Evolutionary conservation across 257 asterid genomes (phyloP).

Genomic region (Solanum virginianum): DNA sequence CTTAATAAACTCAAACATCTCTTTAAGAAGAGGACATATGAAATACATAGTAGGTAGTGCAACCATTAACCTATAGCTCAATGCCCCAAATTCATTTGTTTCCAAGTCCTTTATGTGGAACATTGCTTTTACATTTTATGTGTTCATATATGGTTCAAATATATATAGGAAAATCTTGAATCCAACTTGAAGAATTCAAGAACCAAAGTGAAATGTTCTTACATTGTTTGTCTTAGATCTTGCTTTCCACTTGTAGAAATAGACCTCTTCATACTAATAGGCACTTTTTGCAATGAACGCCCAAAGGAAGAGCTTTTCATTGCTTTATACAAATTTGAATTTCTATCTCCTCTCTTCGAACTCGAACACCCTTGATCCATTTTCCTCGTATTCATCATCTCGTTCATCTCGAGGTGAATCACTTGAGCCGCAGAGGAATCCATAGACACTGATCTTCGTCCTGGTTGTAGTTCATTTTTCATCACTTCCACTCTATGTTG

Average conservation of each 20-base stretch:
- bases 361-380: conserved; percentile 25
- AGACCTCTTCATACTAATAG: conserved; percentile 46
- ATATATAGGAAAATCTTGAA: background rate
- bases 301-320: conserved; percentile 40
- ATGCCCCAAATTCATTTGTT: background rate
- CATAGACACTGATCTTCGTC: conserved; percentile 53
- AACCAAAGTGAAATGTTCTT: background rate
- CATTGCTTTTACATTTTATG: background rate
- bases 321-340: conserved; percentile 18
- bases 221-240: conserved; percentile 5
- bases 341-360: conserved; percentile 1
- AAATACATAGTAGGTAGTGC: background rate
- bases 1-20: background rate
- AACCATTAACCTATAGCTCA: background rate
- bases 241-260: conserved; percentile 39
- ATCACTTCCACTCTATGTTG: conserved; percentile 9
- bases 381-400: background rate
- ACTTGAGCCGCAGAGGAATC: conserved; percentile 27
- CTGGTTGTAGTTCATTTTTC: conserved; percentile 14
- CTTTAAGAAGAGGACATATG: background rate
- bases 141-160: background rate
- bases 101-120: background rate
- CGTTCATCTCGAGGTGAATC: background rate
- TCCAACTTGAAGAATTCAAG: background rate
- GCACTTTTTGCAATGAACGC: conserved; percentile 29